phyloP scores from a whole-genome alignment of 306 rosid species.

The Acmispon strigosus region DNA sequence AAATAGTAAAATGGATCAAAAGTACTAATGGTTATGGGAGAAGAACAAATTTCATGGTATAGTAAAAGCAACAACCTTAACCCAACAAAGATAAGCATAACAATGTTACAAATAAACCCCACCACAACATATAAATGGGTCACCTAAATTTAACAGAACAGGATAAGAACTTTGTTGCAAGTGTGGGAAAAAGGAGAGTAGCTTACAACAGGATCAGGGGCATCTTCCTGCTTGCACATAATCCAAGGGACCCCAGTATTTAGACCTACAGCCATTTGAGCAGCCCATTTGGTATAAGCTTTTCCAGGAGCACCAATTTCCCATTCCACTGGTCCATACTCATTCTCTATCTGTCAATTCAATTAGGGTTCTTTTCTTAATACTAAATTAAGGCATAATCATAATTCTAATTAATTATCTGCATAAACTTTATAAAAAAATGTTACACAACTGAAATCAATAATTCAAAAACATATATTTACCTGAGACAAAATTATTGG shows the following conservation, averaged over 20 bases:
- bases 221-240: constrained; percentile 87
- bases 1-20: not conserved
- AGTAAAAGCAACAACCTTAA: constrained; percentile 21
- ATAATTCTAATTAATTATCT: not conserved
- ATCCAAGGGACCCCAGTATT: constrained; percentile 89
- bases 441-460: not conserved
- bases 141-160: constrained; percentile 11
- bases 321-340: constrained; percentile 61
- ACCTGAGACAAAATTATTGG: constrained; percentile 96
- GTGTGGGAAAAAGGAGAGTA: constrained; percentile 1
- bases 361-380: not conserved
- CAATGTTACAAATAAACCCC: constrained; percentile 25
- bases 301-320: constrained; percentile 62
- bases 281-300: constrained; percentile 75
- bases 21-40: not conserved
- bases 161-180: not conserved
- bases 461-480: not conserved
- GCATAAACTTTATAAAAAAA: not conserved
- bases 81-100: constrained; percentile 17
- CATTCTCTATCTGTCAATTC: constrained; percentile 75
- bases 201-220: constrained; percentile 84
- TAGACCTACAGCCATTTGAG: constrained; percentile 72
- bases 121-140: constrained; percentile 22
- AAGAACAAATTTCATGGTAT: not conserved
- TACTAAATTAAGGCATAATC: not conserved